Conservation (phyloP, 2,329 filamentous ascomycete genomes). For the Claviceps africana region DNA sequence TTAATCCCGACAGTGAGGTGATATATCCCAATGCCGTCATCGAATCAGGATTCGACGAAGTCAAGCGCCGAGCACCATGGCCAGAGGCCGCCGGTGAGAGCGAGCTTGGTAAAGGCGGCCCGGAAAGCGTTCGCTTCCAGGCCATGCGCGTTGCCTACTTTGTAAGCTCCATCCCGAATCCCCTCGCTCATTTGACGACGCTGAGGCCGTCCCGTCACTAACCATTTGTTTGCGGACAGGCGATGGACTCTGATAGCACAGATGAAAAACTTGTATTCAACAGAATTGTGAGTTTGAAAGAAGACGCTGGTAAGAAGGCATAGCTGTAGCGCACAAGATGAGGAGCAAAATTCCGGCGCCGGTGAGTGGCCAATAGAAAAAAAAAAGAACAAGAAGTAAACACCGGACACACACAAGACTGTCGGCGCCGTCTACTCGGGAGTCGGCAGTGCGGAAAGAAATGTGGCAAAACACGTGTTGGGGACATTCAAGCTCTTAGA, state of each 20-base stretch:
- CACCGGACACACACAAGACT: neutral
- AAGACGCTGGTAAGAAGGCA: conserved; percentile 57
- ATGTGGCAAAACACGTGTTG: neutral
- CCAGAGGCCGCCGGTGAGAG: conserved; percentile 62
- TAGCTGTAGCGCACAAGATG: neutral
- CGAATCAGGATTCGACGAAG: conserved; percentile 70
- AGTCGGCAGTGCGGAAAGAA: no score
- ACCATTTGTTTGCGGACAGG: conserved; percentile 23
- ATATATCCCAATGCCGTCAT: conserved; percentile 67
- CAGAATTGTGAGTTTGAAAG: conserved; percentile 82
- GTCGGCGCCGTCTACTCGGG: neutral
- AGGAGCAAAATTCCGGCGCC: neutral
- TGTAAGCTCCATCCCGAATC: conserved; percentile 24
- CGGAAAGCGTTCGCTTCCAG: conserved; percentile 77
- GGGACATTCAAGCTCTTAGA: neutral
- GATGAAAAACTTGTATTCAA: conserved; percentile 77
- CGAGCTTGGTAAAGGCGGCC: conserved; percentile 45
- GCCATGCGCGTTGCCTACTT: conserved; percentile 82
- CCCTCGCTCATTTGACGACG: neutral
- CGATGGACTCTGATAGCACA: conserved; percentile 64
- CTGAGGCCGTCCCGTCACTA: neutral
- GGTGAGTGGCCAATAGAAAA: neutral
- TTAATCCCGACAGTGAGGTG: conserved; percentile 73
- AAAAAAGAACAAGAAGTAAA: no score
- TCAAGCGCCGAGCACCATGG: conserved; percentile 63